Evolutionary conservation across 2,329 filamentous ascomycete genomes (phyloP), one percentile per base, ranked within the genome.

Genomic region (Emericellopsis atlantica): DNA sequence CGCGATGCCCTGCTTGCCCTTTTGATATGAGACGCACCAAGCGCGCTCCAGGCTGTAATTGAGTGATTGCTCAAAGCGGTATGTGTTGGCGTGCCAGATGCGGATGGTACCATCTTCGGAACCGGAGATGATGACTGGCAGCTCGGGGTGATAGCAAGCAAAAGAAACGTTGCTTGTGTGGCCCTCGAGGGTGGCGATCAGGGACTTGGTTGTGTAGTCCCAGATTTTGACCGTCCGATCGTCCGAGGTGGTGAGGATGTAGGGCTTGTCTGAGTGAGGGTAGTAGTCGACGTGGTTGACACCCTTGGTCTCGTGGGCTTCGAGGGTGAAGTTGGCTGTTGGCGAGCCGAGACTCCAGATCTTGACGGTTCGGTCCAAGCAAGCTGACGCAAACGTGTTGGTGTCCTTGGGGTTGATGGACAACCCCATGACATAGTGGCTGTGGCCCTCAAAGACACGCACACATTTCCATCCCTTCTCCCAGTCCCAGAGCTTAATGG

Each of bases 121-220:
- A 52, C 92, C 92, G 21, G 92, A 96, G 43, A 98, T 90, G 55
- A 98, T 98, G 49, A 98, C 82, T 3, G 92, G 92, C 38, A 98
- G 70, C 63, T 96, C 90, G 2, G 92, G 92, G 62, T 98, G 92
- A 59, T 96, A 98, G 63, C 89, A 93, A 39, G 92, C 92, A 56
- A 96, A 98, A 3, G 89, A 95, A 37, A 98, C 92, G 55, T 98
- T 98, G 62, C 89, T 95, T 24, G 88, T 94, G 62, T 98, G 92
- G 23, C 92, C 92, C 62, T 98, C 92, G 37, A 98, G 73, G 3
- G 90, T 96, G 24, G 92, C 92, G 57, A 96, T 95, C 49, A 96
- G 71, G 11, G 88, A 92, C 66, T 98, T 98, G 38, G 89, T 96
- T 11, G 90, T 96, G 69, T 98, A 96, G 59, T 98, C 92, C 90